Conservation (phyloP, 1,284 basidiomycete genomes). For the Leccinum fuscescens region DNA sequence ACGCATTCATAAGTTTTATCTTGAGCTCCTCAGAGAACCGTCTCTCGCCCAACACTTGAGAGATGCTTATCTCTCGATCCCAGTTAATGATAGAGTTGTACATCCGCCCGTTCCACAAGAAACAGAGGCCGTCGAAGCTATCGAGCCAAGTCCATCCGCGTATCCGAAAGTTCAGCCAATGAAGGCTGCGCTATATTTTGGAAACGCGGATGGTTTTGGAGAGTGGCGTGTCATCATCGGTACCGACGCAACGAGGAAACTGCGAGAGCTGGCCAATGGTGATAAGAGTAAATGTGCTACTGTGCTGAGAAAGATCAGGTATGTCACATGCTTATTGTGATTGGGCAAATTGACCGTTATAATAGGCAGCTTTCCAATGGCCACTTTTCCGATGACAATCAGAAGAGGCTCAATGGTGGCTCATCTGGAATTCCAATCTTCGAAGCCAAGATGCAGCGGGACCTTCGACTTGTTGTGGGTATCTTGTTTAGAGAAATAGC, state of each 20-base stretch:
- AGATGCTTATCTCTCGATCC: conserved; percentile 12
- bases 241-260: conserved; percentile 41
- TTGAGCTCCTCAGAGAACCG: conserved; percentile 22
- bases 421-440: conserved; percentile 54
- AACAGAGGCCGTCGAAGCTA: not conserved
- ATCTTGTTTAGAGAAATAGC: not conserved
- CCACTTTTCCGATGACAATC: conserved; percentile 66
- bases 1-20: conserved; percentile 22
- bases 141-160: conserved; percentile 22
- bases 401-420: conserved; percentile 54
- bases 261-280: conserved; percentile 41
- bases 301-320: conserved; percentile 62
- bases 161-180: conserved; percentile 49
- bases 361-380: conserved; percentile 62
- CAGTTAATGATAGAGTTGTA: not conserved
- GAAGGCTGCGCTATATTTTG: conserved; percentile 49
- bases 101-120: not conserved
- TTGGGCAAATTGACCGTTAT: not conserved
- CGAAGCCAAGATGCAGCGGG: conserved; percentile 66
- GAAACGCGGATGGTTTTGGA: conserved; percentile 51
- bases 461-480: conserved; percentile 59
- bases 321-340: conserved; percentile 7
- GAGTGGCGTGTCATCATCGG: conserved; percentile 53
- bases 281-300: conserved; percentile 46
- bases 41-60: conserved; percentile 15